A percentile compares a stretch with the other conserved stretches of the same genome.
Conservation (phyloP, 2,329 filamentous ascomycete species). For the Cladophialophora exuberans region DNA sequence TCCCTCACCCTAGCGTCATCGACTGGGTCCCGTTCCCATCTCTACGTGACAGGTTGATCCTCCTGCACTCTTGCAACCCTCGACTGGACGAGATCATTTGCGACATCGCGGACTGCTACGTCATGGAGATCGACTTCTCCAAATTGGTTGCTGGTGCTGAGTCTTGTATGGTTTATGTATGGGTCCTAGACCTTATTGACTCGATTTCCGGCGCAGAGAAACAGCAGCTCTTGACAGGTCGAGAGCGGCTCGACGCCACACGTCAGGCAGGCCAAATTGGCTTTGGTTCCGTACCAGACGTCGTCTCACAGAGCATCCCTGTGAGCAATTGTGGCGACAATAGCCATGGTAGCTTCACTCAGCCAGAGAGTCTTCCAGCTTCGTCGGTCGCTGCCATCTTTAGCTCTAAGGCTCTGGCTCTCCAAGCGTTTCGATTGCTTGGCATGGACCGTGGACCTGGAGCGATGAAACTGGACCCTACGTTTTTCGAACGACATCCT, state of each 20-base stretch:
- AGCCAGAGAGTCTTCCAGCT: background rate
- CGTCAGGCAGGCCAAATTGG: no score
- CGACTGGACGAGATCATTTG: conserved; percentile 14
- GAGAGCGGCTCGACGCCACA: no score
- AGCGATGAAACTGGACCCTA: background rate
- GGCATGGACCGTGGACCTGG: background rate
- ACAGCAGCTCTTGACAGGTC: no score
- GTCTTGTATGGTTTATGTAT: background rate
- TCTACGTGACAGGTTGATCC: conserved; percentile 9
- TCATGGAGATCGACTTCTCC: conserved; percentile 1
- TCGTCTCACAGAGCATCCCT: no score
- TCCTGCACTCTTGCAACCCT: conserved; percentile 8
- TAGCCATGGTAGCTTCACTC: background rate
- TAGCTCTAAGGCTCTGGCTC: background rate
- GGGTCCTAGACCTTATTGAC: background rate
- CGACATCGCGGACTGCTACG: conserved; percentile 12
- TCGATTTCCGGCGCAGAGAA: background rate
- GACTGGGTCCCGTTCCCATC: no score
- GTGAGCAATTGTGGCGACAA: no score
- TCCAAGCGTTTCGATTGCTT: conserved; percentile 1
- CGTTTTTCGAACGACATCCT: conserved; percentile 10
- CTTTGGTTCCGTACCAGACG: no score
- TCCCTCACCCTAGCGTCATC: no score
- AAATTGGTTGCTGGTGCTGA: background rate
- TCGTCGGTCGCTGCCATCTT: background rate